Base-by-base conservation (phyloP, 768 basidiomycete genomes). In the Pulveroboletus ravenelii region DNA sequence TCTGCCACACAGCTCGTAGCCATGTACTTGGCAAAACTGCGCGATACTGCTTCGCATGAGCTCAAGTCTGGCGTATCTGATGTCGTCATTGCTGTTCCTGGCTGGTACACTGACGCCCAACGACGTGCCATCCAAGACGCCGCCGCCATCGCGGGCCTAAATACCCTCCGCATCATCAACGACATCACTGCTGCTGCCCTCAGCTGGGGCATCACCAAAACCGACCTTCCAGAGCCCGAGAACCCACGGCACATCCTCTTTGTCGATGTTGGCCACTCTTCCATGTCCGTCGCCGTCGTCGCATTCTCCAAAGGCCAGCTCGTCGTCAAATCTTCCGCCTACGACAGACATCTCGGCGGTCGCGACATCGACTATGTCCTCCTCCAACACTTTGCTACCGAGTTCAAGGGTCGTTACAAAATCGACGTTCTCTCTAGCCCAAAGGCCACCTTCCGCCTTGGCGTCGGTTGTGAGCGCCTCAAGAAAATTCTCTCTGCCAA, bases 191-290 rank as follows among this genome's bases (percentile, higher is more conserved):
- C 95, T 47, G 80, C 87, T 50, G 96, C 96, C 36, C 87, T 99
- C 67, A 93, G 91, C 46, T 99, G 95, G 73, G 96, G 96, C 59
- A 98, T 98, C 78, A 99, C 95, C 58, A 99, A 99, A 73, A 83
- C 88, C 25, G 96, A 99, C 69, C 84, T 99, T 39, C 96, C 96
- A 18, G 84, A 87, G 13, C 67, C 83, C 31, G 93, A 94, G 54
- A 76, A 73, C 57, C 87, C 94, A 0, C 80, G 86, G 31, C 80
- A 96, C 68, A 85, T 99, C 69, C 88, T 87, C 56, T 97, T 99
- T 63, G 82, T 98, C 62, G 96, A 99, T 62, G 82, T 94, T 51
- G 96, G 96, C 44, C 96, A 98, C 77, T 90, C 92, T 6, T 82
- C 82, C 72, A 78, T 93, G 72, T 87, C 90, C 25, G 89, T 87